Evolutionary conservation across 345 rosid species (phyloP).

Genomic region (Atalantia buxifolia): DNA sequence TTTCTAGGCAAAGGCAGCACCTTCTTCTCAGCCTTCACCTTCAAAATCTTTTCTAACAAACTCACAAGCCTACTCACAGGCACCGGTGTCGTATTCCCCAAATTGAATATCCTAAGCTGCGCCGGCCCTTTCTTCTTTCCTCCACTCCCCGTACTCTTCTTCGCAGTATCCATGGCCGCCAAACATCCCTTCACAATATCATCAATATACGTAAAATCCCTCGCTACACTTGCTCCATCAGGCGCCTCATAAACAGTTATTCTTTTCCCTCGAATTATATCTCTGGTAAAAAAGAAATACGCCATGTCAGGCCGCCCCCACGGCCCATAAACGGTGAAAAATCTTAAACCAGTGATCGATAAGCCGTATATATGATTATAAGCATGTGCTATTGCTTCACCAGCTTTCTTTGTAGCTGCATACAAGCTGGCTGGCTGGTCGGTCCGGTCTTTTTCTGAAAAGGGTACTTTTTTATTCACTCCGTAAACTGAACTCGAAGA

Average conservation of each 20-base stretch:
- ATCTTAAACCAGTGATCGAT: slow-evolving; percentile 56
- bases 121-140: slow-evolving; percentile 63
- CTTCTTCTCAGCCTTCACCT: slow-evolving; percentile 58
- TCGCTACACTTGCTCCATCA: slow-evolving; percentile 55
- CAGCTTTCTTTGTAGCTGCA: slow-evolving; percentile 72
- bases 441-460: slow-evolving; percentile 60
- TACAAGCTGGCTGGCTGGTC: slow-evolving; percentile 63
- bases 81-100: slow-evolving; percentile 64
- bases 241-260: slow-evolving; percentile 45
- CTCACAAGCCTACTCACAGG: slow-evolving; percentile 55
- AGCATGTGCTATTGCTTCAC: slow-evolving; percentile 63
- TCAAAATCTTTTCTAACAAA: slow-evolving; percentile 59
- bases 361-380: slow-evolving; percentile 73
- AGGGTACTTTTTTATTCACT: slow-evolving; percentile 59
- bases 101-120: slow-evolving; percentile 52
- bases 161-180: slow-evolving; percentile 58
- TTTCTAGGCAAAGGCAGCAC: slow-evolving; percentile 56
- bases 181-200: slow-evolving; percentile 69
- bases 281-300: slow-evolving; percentile 61
- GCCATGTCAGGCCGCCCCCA: slow-evolving; percentile 84
- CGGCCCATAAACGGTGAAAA: slow-evolving; percentile 74
- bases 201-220: slow-evolving; percentile 71
- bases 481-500: slow-evolving; percentile 75
- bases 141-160: slow-evolving; percentile 69
- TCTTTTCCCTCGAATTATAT: slow-evolving; percentile 50